Conservation (phyloP, 2,329 filamentous ascomycete genomes). For the Pseudogymnoascus destructans region DNA sequence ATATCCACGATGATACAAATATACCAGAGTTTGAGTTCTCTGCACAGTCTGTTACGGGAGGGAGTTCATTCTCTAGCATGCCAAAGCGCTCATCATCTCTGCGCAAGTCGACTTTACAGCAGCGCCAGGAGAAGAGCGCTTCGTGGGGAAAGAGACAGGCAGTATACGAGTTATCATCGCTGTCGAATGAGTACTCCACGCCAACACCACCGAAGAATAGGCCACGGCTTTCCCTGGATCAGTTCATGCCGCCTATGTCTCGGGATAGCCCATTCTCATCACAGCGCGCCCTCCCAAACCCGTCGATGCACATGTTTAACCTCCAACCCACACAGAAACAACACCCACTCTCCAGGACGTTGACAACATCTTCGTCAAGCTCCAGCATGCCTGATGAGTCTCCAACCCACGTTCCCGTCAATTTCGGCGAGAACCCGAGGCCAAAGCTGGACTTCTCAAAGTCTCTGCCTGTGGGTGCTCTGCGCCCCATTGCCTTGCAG, state of each 20-base stretch:
- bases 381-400: conserved; percentile 66
- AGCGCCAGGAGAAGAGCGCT: conserved; percentile 53
- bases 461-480: conserved; percentile 57
- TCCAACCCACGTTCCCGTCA: conserved; percentile 47
- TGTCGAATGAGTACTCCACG: conserved; percentile 33
- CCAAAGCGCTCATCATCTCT: conserved; percentile 63
- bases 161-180: conserved; percentile 40
- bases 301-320: conserved; percentile 39
- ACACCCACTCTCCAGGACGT: conserved; percentile 74
- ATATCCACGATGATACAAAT: conserved; percentile 38
- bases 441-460: conserved; percentile 52
- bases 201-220: conserved; percentile 45
- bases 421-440: conserved; percentile 40
- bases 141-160: conserved; percentile 49
- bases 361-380: conserved; percentile 76
- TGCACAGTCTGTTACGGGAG: conserved; percentile 25
- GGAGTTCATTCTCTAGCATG: conserved; percentile 33
- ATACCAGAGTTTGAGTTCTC: conserved; percentile 41
- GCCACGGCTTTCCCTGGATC: conserved; percentile 66
- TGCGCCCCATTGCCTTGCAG: conserved; percentile 33
- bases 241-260: conserved; percentile 52
- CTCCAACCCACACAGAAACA: conserved; percentile 37
- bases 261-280: conserved; percentile 53
- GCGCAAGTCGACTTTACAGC: conserved; percentile 76
- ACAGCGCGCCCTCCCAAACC: conserved; percentile 38